These are phyloP conservation scores for Sporothrix luriei DNA, from an alignment of 2,329 filamentous ascomycete species.

Conservation along the genomic window DNA sequence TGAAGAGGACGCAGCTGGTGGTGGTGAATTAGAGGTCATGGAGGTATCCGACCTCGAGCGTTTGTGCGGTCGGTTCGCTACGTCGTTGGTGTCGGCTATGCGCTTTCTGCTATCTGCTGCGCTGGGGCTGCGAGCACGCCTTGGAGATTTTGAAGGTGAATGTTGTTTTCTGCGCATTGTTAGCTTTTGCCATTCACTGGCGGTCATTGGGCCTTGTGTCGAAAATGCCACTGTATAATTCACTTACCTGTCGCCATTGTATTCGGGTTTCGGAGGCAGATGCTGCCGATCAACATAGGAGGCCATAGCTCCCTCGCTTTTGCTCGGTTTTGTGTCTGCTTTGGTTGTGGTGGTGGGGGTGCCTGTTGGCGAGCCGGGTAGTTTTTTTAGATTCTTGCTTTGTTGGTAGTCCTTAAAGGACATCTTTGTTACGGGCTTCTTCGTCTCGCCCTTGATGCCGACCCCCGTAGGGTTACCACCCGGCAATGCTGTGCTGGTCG, in stretches of 20 bases:
- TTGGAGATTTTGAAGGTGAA: slow-evolving; percentile 41
- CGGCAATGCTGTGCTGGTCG: slow-evolving; percentile 44
- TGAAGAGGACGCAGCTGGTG: slow-evolving; percentile 19
- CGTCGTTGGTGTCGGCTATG: slow-evolving; percentile 49
- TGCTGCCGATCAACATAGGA: slow-evolving; percentile 28
- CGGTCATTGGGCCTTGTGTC: not conserved
- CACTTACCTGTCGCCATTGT: slow-evolving; percentile 42
- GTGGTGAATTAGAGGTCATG: slow-evolving; percentile 35
- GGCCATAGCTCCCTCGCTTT: slow-evolving; percentile 36
- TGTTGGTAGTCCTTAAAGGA: slow-evolving; percentile 64
- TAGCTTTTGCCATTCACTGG: slow-evolving; percentile 28
- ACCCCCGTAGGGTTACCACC: slow-evolving; percentile 36
- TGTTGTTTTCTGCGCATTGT: slow-evolving; percentile 37
- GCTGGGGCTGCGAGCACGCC: slow-evolving; percentile 43
- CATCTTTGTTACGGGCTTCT: slow-evolving; percentile 51
- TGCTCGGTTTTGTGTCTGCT: slow-evolving; percentile 30
- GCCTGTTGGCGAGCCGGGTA: slow-evolving; percentile 46
- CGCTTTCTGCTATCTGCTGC: slow-evolving; percentile 53
- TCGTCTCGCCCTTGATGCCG: slow-evolving; percentile 37
- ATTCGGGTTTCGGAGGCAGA: slow-evolving; percentile 33
- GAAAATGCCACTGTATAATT: not conserved
- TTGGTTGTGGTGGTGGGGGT: slow-evolving; percentile 34
- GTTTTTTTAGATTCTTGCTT: slow-evolving; percentile 51
- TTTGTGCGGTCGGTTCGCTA: slow-evolving; percentile 49
- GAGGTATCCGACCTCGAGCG: slow-evolving; percentile 48